phyloP scores from a whole-genome alignment of 495 filamentous ascomycete genomes.

The Trichoderma parareesei region DNA sequence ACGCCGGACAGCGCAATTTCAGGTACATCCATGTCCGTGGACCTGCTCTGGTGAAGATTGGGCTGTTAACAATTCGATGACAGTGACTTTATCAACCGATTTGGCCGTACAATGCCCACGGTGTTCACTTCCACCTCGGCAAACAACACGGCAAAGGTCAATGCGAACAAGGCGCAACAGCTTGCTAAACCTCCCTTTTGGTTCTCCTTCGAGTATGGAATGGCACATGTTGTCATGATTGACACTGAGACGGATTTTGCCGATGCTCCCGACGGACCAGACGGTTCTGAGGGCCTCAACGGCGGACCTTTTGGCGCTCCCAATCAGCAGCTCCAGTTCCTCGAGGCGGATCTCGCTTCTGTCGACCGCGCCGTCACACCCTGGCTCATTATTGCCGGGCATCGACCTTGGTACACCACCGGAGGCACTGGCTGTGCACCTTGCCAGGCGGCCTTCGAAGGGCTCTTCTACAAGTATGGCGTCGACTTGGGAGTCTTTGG shows the following conservation, averaged over 20 bases:
- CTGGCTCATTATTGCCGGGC: conserved; percentile 52
- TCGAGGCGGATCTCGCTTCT: conserved; percentile 36
- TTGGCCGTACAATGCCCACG: conserved; percentile 41
- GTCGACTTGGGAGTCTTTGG: conserved; percentile 56
- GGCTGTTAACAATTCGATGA: too few species aligned
- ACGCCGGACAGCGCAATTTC: conserved; percentile 51
- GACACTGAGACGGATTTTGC: conserved; percentile 15
- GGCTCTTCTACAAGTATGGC: conserved; percentile 48
- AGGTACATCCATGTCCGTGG: conserved; percentile 14
- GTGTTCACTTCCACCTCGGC: conserved; percentile 39
- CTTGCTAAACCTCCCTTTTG: conserved; percentile 54
- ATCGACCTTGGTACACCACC: conserved; percentile 53
- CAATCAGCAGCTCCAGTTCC: conserved; percentile 36
- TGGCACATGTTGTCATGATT: conserved; percentile 37
- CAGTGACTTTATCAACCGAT: conserved; percentile 48
- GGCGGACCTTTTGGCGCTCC: conserved; percentile 44
- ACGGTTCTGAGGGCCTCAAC: conserved; percentile 31
- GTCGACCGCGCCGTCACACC: conserved; percentile 44
- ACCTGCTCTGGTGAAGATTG: too few species aligned
- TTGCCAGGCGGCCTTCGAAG: conserved; percentile 52
- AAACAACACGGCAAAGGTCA: conserved; percentile 32
- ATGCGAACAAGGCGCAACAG: conserved; percentile 38
- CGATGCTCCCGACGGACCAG: conserved; percentile 23
- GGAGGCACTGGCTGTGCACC: conserved; percentile 30
- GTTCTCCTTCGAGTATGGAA: conserved; percentile 58